Conservation (phyloP, 345 rosid species). For the Conringia planisiliqua region DNA sequence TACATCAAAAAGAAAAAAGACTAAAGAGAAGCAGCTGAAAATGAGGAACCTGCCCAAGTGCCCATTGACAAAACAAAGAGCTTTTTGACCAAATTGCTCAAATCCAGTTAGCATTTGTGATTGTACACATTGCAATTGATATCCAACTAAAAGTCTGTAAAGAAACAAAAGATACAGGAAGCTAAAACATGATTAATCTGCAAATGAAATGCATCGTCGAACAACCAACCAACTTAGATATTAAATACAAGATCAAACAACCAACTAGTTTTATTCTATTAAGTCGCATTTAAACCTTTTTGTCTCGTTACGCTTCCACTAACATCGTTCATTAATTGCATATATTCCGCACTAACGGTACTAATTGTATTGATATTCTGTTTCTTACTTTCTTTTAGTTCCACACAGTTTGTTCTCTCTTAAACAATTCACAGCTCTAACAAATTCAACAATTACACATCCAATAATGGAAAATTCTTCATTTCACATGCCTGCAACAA, state of each 20-base stretch:
- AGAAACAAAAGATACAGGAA: neutral
- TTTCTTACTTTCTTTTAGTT: neutral
- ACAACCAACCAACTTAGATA: conserved; percentile 2
- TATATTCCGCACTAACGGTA: conserved; percentile 11
- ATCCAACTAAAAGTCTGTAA: neutral
- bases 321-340: neutral
- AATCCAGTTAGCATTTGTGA: neutral
- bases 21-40: conserved; percentile 13
- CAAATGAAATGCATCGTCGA: neutral
- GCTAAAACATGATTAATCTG: neutral
- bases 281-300: neutral
- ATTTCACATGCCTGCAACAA: neutral
- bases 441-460: neutral
- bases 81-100: conserved; percentile 8
- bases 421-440: neutral
- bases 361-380: neutral
- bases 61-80: neutral
- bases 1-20: neutral
- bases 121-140: neutral
- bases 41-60: conserved; percentile 1
- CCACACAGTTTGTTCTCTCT: neutral
- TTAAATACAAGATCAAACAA: neutral
- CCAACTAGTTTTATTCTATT: neutral
- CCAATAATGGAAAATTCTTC: neutral
- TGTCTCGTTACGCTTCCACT: neutral